phyloP scores from a whole-genome alignment of 2,329 filamentous ascomycete species.

The Coniella lustricola region DNA sequence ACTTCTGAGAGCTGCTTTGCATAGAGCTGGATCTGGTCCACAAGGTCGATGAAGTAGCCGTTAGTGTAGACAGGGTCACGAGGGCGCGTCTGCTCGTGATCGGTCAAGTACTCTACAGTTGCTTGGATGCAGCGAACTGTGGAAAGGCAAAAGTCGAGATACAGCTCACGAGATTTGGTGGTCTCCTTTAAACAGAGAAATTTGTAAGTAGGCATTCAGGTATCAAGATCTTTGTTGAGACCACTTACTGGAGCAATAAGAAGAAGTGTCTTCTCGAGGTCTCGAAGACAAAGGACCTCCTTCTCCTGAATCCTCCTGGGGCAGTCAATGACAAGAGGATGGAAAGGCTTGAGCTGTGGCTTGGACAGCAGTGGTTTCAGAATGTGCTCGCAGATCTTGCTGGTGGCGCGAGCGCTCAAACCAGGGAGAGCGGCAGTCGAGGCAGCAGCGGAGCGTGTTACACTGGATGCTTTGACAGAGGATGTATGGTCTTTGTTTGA shows the following conservation, averaged over 20 bases:
- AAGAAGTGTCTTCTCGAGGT: slow-evolving; percentile 88
- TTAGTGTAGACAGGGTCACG: slow-evolving; percentile 87
- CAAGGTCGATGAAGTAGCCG: slow-evolving; percentile 93
- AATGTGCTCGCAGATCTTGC: slow-evolving; percentile 73
- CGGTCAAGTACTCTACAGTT: slow-evolving; percentile 77
- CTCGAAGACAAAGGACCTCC: slow-evolving; percentile 83
- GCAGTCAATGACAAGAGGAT: slow-evolving; percentile 69
- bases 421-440: slow-evolving; percentile 44
- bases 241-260: slow-evolving; percentile 90
- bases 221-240: slow-evolving; percentile 41
- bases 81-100: slow-evolving; percentile 77
- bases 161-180: slow-evolving; percentile 62
- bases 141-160: slow-evolving; percentile 83
- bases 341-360: slow-evolving; percentile 68
- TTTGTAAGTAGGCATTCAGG: slow-evolving; percentile 61
- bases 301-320: slow-evolving; percentile 74
- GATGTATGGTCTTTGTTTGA: slow-evolving; percentile 30
- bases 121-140: slow-evolving; percentile 87
- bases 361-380: slow-evolving; percentile 72
- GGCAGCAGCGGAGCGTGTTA: slow-evolving; percentile 52
- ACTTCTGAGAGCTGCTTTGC: slow-evolving; percentile 73
- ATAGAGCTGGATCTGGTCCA: slow-evolving; percentile 88
- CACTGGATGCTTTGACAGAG: slow-evolving; percentile 41
- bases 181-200: slow-evolving; percentile 69
- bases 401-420: slow-evolving; percentile 63